Percentiles rank a stretch among this genome's conserved stretches.
Evolutionary conservation across 495 filamentous ascomycete genomes (phyloP).

Genomic region (Lasiosphaeria miniovina): DNA sequence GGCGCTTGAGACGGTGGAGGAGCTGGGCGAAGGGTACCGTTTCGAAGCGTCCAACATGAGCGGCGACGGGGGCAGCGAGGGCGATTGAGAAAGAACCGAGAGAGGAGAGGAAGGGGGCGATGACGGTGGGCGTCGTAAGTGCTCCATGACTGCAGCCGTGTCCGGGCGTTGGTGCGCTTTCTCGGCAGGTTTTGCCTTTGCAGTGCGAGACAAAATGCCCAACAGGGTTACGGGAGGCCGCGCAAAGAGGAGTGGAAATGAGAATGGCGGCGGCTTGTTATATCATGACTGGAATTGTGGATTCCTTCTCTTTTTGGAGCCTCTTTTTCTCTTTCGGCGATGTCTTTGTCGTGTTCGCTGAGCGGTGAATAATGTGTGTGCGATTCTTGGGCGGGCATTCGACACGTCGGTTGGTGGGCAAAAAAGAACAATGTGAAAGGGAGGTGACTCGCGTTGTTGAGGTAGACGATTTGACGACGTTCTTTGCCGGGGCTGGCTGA

Average conservation of each 20-base stretch:
- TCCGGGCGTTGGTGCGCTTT: background rate
- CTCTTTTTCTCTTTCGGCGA: background rate
- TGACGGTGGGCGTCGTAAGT: constrained; percentile 7
- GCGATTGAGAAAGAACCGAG: constrained; percentile 51
- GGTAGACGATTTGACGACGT: background rate
- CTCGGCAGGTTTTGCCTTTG: background rate
- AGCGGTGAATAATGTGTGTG: background rate
- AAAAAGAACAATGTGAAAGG: background rate
- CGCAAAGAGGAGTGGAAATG: background rate
- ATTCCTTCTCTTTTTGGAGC: background rate
- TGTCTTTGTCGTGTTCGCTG: background rate
- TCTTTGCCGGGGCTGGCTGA: constrained; percentile 1
- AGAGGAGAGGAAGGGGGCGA: constrained; percentile 50
- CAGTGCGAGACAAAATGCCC: background rate
- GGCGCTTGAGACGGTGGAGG: constrained; percentile 26
- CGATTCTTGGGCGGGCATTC: too few species aligned
- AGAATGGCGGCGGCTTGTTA: constrained; percentile 6
- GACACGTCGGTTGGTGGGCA: too few species aligned
- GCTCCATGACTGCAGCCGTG: constrained; percentile 18
- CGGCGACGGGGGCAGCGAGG: constrained; percentile 51
- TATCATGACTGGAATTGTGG: constrained; percentile 7
- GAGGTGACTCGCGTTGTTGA: background rate
- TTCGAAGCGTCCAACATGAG: constrained; percentile 35
- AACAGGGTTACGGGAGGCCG: background rate
- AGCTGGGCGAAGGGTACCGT: constrained; percentile 43